Evolutionary conservation across 495 filamentous ascomycete genomes (phyloP).

Genomic region (Penicillium diatomitis): DNA sequence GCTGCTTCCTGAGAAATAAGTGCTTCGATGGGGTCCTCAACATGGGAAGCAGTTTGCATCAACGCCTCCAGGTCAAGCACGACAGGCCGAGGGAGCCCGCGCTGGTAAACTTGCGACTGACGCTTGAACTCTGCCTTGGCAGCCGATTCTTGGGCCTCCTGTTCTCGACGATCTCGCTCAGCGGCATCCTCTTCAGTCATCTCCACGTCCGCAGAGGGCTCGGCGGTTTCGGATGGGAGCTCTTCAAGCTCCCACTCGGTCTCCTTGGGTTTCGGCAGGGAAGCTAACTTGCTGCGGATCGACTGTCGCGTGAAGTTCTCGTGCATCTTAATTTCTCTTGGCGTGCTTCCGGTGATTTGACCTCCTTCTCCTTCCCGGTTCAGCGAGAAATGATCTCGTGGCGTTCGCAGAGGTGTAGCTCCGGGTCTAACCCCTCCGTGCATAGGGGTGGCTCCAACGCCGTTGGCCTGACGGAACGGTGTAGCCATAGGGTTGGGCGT

Average conservation of each 20-base stretch:
- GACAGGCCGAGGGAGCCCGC: constrained; percentile 67
- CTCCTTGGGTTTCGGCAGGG: constrained; percentile 84
- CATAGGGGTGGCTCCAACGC: constrained; percentile 64
- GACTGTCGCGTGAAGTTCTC: constrained; percentile 63
- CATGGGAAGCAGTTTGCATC: constrained; percentile 46
- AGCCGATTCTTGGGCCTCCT: constrained; percentile 57
- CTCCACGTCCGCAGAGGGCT: constrained; percentile 44
- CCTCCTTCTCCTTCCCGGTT: constrained; percentile 56
- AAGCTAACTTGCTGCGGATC: constrained; percentile 60
- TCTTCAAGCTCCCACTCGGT: constrained; percentile 83
- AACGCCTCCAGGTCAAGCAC: constrained; percentile 62
- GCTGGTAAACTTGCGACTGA: constrained; percentile 84
- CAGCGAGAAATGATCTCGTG: constrained; percentile 79
- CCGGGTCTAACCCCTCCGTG: constrained; percentile 49
- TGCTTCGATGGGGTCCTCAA: constrained; percentile 45
- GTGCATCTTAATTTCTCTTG: constrained; percentile 64
- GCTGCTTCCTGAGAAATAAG: constrained; percentile 69
- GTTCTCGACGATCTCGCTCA: constrained; percentile 64
- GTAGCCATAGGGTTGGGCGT: constrained; percentile 96
- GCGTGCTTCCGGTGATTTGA: constrained; percentile 63
- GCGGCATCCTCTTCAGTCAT: constrained; percentile 75
- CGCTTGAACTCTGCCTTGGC: constrained; percentile 71
- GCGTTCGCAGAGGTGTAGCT: constrained; percentile 84
- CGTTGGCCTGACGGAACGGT: constrained; percentile 64
- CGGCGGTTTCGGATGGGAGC: constrained; percentile 73